Evolutionary conservation across 108 stramenopile species (phyloP).

Genomic region (Skeletonema marinoi): DNA sequence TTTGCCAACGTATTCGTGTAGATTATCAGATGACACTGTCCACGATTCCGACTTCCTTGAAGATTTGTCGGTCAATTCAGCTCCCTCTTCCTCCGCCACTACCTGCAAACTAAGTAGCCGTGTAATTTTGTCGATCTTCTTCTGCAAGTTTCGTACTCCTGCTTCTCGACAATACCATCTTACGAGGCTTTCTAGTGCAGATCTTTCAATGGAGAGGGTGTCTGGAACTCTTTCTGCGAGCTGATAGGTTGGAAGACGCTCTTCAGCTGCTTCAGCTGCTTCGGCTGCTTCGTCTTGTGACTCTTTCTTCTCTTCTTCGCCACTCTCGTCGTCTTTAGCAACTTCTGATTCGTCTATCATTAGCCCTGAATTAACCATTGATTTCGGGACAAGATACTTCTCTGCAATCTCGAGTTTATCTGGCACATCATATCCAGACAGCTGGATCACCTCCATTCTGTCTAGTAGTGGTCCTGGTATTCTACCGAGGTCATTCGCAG

Average conservation of each 20-base stretch:
- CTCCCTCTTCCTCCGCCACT: conserved; percentile 86
- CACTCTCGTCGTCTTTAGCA: conserved; percentile 24
- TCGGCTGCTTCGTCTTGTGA: conserved; percentile 8
- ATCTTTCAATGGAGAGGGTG: conserved; percentile 63
- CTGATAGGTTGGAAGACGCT: conserved; percentile 41
- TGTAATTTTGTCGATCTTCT: conserved; percentile 95
- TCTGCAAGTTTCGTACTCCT: conserved; percentile 95
- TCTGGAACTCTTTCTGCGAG: conserved; percentile 66
- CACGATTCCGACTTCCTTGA: conserved; percentile 73
- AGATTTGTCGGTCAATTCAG: conserved; percentile 75
- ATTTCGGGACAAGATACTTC: conserved; percentile 95
- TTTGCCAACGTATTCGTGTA: conserved; percentile 94
- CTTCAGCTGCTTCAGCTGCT: not conserved
- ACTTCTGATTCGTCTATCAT: conserved; percentile 54
- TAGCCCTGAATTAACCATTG: conserved; percentile 88
- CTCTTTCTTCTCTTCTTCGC: conserved; percentile 19
- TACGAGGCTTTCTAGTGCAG: conserved; percentile 90
- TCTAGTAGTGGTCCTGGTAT: conserved; percentile 97
- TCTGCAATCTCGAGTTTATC: conserved; percentile 97
- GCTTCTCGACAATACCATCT: conserved; percentile 98
- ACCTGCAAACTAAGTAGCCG: conserved; percentile 87
- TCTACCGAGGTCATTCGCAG: conserved; percentile 91
- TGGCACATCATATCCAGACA: conserved; percentile 96
- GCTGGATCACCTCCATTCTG: conserved; percentile 97
- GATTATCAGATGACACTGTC: conserved; percentile 69